Evolutionary conservation across 2,329 filamentous ascomycete species (phyloP).

Genomic region (Ophiostoma australiae): DNA sequence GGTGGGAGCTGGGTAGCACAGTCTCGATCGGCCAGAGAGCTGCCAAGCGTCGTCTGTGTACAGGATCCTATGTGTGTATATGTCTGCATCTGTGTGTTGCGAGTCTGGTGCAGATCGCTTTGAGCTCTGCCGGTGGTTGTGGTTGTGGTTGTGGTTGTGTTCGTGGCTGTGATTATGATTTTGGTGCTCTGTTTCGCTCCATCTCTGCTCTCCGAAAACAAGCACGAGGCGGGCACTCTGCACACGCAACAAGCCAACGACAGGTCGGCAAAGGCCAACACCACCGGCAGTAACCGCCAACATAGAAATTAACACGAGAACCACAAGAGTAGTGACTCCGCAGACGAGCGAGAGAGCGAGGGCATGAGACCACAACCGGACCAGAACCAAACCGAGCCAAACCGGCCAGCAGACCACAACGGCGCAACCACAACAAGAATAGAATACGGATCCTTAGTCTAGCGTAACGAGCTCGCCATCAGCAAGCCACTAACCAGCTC

Average conservation of each 20-base stretch:
- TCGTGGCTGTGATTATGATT: not conserved
- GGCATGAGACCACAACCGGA: not conserved
- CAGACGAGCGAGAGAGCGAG: not conserved
- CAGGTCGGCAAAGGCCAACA: not conserved
- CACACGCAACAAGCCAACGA: not conserved
- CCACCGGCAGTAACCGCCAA: slow-evolving; percentile 7
- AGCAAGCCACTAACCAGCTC: slow-evolving; percentile 11
- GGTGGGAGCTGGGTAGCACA: slow-evolving; percentile 3
- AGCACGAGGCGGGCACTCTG: not conserved
- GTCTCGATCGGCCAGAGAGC: slow-evolving; percentile 6
- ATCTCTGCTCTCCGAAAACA: not conserved
- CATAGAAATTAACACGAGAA: not conserved
- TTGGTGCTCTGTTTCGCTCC: not conserved
- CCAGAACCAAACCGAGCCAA: too few species aligned
- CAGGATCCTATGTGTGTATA: not conserved
- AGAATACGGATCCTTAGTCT: slow-evolving; percentile 4
- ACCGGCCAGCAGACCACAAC: not conserved
- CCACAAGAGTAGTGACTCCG: not conserved
- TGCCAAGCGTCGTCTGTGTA: not conserved
- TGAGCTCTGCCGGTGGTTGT: not conserved
- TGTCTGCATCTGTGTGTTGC: not conserved
- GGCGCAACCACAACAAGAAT: not conserved
- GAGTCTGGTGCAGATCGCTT: slow-evolving; percentile 9
- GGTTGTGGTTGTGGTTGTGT: not conserved
- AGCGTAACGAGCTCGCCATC: not conserved